These are phyloP conservation scores for Acer saccharum DNA, from an alignment of 345 rosid genomes.

Conservation along the genomic window DNA sequence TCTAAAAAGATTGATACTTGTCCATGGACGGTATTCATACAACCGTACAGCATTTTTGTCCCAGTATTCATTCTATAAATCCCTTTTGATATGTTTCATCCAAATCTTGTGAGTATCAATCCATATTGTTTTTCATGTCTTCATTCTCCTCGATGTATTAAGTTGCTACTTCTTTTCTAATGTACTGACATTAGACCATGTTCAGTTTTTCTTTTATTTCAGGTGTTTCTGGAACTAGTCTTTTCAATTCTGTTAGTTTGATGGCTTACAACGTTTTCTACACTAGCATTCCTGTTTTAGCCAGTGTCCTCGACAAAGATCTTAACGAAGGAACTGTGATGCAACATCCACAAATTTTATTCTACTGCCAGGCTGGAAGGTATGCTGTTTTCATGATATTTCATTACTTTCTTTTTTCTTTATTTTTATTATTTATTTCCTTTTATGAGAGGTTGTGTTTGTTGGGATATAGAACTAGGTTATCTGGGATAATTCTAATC, in stretches of 20 bases:
- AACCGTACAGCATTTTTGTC: conserved; percentile 96
- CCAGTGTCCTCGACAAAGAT: conserved; percentile 95
- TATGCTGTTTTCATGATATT: conserved; percentile 23
- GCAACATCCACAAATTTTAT: conserved; percentile 97
- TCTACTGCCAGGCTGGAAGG: conserved; percentile 99
- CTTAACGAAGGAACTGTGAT: conserved; percentile 87
- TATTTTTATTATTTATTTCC: not conserved
- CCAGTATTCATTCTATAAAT: conserved; percentile 96
- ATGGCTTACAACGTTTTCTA: conserved; percentile 99
- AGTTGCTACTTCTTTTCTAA: conserved; percentile 6
- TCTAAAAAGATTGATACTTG: conserved; percentile 86
- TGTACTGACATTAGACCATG: conserved; percentile 44
- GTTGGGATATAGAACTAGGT: conserved; percentile 5
- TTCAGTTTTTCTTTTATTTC: conserved; percentile 96
- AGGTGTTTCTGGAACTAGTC: conserved; percentile 99
- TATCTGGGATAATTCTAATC: conserved; percentile 8
- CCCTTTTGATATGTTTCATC: conserved; percentile 89
- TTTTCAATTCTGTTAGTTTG: conserved; percentile 96
- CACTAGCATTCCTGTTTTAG: conserved; percentile 92
- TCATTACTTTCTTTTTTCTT: conserved; percentile 5
- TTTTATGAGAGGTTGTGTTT: not conserved
- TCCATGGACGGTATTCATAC: conserved; percentile 97
- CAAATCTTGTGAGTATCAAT: conserved; percentile 87
- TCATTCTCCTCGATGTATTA: conserved; percentile 11
- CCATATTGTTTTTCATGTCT: conserved; percentile 10